A percentile compares a stretch with the other conserved stretches of the same genome.
These are phyloP conservation scores for Fraxinus angustifolia DNA, from an alignment of 305 asterid genomes.

Conservation along the genomic window DNA sequence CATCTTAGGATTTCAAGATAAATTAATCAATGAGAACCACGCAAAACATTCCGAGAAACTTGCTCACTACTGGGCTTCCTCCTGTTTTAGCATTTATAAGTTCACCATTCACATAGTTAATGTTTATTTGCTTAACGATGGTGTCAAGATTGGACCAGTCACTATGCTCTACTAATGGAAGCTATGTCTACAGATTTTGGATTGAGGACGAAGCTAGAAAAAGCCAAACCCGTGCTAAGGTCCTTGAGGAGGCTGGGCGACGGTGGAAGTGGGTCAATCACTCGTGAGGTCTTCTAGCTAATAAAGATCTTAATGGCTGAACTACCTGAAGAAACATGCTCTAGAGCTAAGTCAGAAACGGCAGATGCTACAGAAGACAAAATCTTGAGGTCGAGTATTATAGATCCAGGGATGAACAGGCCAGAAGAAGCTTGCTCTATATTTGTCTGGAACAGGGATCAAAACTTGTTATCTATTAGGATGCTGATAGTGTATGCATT, in stretches of 20 bases:
- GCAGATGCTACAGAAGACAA: background rate
- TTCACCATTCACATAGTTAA: background rate
- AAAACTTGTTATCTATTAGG: background rate
- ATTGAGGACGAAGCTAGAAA: constrained; percentile 81
- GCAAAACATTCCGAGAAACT: background rate
- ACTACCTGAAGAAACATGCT: background rate
- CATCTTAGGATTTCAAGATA: background rate
- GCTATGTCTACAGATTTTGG: constrained; percentile 62
- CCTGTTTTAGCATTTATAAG: background rate
- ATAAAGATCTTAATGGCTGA: background rate
- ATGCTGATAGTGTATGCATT: background rate
- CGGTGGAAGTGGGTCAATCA: constrained; percentile 85
- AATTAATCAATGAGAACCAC: background rate
- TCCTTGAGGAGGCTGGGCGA: constrained; percentile 69
- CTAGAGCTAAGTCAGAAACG: background rate
- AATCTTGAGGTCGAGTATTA: background rate
- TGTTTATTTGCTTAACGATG: background rate
- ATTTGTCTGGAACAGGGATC: background rate
- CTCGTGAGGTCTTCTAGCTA: constrained; percentile 12
- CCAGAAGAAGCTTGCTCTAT: background rate
- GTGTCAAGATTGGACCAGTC: background rate
- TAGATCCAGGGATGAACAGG: background rate
- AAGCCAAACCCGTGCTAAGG: constrained; percentile 69
- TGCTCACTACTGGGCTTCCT: background rate
- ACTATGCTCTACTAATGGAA: background rate